Base-by-base conservation (phyloP, 371 early-diverging fungal genomes). In the Mucor irregularis region DNA sequence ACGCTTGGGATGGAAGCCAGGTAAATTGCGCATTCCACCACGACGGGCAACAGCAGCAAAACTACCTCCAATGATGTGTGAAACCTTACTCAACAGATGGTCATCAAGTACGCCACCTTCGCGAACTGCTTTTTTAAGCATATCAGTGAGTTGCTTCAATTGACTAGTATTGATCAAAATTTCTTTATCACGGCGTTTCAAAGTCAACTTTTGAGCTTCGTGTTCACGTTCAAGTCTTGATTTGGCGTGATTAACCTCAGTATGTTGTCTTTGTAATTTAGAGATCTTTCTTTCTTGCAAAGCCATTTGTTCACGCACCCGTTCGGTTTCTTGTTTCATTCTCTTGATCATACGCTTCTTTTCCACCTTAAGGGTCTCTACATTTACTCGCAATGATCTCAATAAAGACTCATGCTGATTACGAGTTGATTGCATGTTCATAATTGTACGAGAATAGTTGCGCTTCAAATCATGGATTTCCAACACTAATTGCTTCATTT, bases 291-390 rank as follows among this genome's bases (percentile, higher is more conserved):
- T 76, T 58, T 90, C 86, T 46, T 86, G 87, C 9, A 74, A 62
- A 5, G 82, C 79, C 53, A 84, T 79, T 58, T 86, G 78, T 29
- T 88, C 89, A 38, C 89, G 80, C 21, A 84, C 82, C 11, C 82
- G 74, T 51, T 87, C 82, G 0, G 85, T 79, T 56, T 91, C 91
- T 46, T 84, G 85, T 61, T 88, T 87, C 81, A 91, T 88, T 16
- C 90, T 84, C 55, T 88, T 89, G 58, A 90, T 66, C 87, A 90
- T 88, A 4, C 86, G 81, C 38, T 86, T 72, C 73, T 92, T 92
- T 67, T 94, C 94, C 5, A 78, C 73, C 62, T 85, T 86, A 50
- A 86, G 76, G 0, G 83, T 81, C 54, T 88, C 87, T 1, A 88
- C 80, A 35, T 82, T 78, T 26, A 69, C 72, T 10, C 74, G 66